These are phyloP conservation scores for Phytophthora capsici DNA, from an alignment of 352 stramenopile genomes.

Conservation along the genomic window DNA sequence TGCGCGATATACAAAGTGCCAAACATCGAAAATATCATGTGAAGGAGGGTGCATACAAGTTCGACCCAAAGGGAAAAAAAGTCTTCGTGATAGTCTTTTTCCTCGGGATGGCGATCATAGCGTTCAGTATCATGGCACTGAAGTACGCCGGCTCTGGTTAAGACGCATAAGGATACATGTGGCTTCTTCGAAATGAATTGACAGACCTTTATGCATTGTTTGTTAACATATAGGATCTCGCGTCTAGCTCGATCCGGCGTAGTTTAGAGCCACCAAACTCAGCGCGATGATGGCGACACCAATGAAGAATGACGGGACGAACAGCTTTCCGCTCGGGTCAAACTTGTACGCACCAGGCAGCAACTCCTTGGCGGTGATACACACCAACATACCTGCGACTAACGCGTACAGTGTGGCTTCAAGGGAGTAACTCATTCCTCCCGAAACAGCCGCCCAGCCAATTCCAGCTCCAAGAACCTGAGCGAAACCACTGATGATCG, in stretches of 20 bases:
- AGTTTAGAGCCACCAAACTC: conserved; percentile 89
- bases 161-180: conserved; percentile 16
- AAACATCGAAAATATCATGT: no score
- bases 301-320: conserved; percentile 86
- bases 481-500: conserved; percentile 86
- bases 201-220: conserved; percentile 16
- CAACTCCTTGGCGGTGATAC: conserved; percentile 93
- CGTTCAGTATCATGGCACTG: conserved; percentile 88
- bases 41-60: conserved; percentile 83
- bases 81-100: conserved; percentile 89
- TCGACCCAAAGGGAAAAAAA: conserved; percentile 88
- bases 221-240: conserved; percentile 1
- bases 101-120: conserved; percentile 89
- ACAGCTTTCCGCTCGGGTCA: conserved; percentile 87
- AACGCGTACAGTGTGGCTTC: conserved; percentile 91
- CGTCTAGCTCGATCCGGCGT: conserved; percentile 51
- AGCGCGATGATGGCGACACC: conserved; percentile 92
- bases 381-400: conserved; percentile 93
- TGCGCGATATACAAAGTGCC: no score
- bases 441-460: conserved; percentile 59
- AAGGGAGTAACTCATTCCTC: conserved; percentile 69
- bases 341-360: conserved; percentile 92
- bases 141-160: conserved; percentile 63
- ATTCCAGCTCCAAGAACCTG: conserved; percentile 92
- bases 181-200: conserved; percentile 9